These are phyloP conservation scores for Mycena citricolor DNA, from an alignment of 1,284 basidiomycete species.

Conservation along the genomic window DNA sequence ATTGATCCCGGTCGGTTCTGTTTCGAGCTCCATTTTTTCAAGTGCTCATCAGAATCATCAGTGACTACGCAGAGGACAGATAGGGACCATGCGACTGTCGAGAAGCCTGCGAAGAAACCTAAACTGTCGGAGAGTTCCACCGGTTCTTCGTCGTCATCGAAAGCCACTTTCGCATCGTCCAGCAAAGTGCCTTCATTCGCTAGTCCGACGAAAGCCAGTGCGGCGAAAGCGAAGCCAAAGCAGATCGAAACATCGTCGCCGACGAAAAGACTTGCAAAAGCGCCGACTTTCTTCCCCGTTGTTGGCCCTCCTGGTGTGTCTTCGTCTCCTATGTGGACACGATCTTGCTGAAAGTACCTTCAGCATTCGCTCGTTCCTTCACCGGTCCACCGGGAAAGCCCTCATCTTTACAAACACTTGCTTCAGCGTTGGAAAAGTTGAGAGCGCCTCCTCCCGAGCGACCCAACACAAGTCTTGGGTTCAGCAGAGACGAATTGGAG, in stretches of 20 bases:
- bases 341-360: not conserved
- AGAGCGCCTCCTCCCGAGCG: constrained; percentile 56
- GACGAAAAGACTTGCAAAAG: constrained; percentile 17
- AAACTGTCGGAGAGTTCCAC: constrained; percentile 14
- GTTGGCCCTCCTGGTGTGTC: constrained; percentile 18
- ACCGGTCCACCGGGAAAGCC: constrained; percentile 25
- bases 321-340: not conserved
- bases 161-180: constrained; percentile 5
- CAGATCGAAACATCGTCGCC: constrained; percentile 18
- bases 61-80: constrained; percentile 16
- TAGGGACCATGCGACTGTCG: constrained; percentile 6
- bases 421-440: constrained; percentile 62
- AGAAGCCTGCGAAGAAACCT: constrained; percentile 21
- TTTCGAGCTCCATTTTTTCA: constrained; percentile 1
- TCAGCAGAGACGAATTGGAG: constrained; percentile 40
- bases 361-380: constrained; percentile 21
- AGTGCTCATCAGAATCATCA: too few relatives aligned
- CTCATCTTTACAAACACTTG: constrained; percentile 51
- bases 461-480: constrained; percentile 66
- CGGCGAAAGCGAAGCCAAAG: constrained; percentile 13
- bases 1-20: constrained; percentile 12
- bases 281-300: constrained; percentile 16
- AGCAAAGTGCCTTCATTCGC: constrained; percentile 17
- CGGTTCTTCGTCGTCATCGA: constrained; percentile 2
- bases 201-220: constrained; percentile 21